Evolutionary conservation across 1,284 basidiomycete genomes (phyloP).

Genomic region (Mycena sp.): DNA sequence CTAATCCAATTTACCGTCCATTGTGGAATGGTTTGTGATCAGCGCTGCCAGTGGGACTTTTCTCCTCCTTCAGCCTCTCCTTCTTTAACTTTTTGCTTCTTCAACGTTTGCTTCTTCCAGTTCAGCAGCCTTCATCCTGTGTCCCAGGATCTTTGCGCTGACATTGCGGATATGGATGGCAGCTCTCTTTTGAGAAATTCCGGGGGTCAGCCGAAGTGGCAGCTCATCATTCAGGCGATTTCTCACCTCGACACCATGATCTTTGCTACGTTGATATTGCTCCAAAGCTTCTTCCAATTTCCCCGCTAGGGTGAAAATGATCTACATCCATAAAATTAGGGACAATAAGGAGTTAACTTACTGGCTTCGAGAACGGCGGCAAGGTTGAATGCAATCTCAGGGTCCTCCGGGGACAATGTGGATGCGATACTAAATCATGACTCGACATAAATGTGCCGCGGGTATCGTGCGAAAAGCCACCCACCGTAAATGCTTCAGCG

Average conservation of each 20-base stretch:
- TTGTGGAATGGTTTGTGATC: conserved; percentile 30
- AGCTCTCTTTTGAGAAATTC: conserved; percentile 55
- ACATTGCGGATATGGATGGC: conserved; percentile 90
- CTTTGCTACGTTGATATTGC: conserved; percentile 83
- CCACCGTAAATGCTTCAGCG: conserved; percentile 88
- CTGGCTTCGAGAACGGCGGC: conserved; percentile 92
- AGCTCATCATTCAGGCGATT: neutral
- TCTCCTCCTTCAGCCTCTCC: conserved; percentile 53
- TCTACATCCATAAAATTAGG: conserved; percentile 43
- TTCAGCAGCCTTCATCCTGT: conserved; percentile 67
- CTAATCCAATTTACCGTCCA: conserved; percentile 5
- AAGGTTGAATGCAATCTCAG: conserved; percentile 95
- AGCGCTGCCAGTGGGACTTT: conserved; percentile 48
- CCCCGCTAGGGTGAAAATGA: conserved; percentile 64
- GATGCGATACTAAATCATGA: conserved; percentile 74
- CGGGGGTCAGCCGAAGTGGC: neutral
- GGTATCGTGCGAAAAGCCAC: conserved; percentile 43
- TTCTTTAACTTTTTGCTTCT: too few relatives aligned
- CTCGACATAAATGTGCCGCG: conserved; percentile 42
- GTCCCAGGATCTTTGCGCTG: conserved; percentile 82
- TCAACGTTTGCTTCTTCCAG: too few relatives aligned
- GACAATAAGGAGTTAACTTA: conserved; percentile 51
- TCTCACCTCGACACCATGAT: conserved; percentile 74
- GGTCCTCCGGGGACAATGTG: conserved; percentile 89
- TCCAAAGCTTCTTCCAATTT: conserved; percentile 82